A percentile compares a stretch with the other conserved stretches of the same genome.
These are phyloP conservation scores for Fusarium euwallaceae DNA, from an alignment of 2,329 filamentous ascomycete species.

Conservation along the genomic window DNA sequence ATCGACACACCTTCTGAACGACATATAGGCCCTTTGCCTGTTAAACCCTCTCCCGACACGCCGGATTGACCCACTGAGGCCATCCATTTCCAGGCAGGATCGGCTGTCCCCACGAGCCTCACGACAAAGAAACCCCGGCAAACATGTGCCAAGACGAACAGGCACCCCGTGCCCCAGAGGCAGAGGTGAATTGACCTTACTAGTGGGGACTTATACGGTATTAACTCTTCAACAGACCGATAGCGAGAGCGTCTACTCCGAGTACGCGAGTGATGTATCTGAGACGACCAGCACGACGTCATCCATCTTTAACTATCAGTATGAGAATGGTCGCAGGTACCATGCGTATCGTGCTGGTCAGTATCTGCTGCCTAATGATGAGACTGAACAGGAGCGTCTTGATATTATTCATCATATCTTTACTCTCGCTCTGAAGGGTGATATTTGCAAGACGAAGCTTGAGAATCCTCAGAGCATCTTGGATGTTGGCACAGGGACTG, in stretches of 20 bases:
- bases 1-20: neutral
- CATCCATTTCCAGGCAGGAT: conserved; percentile 1
- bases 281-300: conserved; percentile 44
- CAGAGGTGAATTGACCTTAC: neutral
- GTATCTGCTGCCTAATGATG: conserved; percentile 44
- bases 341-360: conserved; percentile 53
- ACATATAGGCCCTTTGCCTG: neutral
- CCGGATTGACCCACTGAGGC: neutral
- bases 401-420: conserved; percentile 68
- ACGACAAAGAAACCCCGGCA: neutral
- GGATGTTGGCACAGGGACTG: conserved; percentile 45
- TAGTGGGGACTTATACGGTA: neutral
- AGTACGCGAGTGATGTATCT: conserved; percentile 37
- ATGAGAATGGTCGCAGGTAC: conserved; percentile 57
- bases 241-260: conserved; percentile 30
- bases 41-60: neutral
- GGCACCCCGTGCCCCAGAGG: conserved; percentile 7
- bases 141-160: conserved; percentile 12
- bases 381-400: conserved; percentile 63
- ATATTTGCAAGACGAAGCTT: conserved; percentile 49
- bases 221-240: neutral
- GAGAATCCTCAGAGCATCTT: conserved; percentile 36
- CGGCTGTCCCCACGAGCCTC: neutral
- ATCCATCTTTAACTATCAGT: conserved; percentile 52
- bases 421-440: conserved; percentile 58